These are phyloP conservation scores for Rhodosporidiobolus sp. DNA, from an alignment of 768 basidiomycete genomes.

Conservation along the genomic window DNA sequence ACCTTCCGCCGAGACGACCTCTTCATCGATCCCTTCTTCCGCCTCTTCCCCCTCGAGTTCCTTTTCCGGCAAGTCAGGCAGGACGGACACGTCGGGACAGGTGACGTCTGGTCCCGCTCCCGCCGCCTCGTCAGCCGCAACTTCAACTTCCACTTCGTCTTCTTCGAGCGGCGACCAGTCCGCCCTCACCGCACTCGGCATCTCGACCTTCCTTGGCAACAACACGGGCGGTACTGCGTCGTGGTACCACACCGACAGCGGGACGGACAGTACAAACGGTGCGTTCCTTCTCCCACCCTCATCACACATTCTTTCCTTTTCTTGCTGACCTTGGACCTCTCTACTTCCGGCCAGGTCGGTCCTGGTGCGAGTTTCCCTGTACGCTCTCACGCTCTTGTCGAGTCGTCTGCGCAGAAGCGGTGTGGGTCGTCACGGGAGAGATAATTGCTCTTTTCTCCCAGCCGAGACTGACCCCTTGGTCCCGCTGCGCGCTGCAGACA, in stretches of 20 bases:
- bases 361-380: constrained; percentile 32
- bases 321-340: no score
- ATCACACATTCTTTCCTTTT: no score
- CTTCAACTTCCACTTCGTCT: neutral
- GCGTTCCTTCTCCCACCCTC: neutral
- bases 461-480: no score
- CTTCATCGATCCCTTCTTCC: neutral
- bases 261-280: constrained; percentile 3
- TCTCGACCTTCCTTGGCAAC: constrained; percentile 26
- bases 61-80: no score
- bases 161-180: neutral
- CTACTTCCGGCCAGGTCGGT: constrained; percentile 19
- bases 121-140: neutral
- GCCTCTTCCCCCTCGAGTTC: neutral
- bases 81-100: no score
- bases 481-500: no score
- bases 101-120: no score
- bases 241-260: constrained; percentile 31
- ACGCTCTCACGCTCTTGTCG: neutral
- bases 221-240: constrained; percentile 27
- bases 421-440: no score
- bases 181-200: neutral
- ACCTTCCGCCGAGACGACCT: neutral
- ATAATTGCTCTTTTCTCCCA: neutral
- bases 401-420: no score